phyloP scores from a whole-genome alignment of 176 grass and related monocot species.

The Bolboschoenus planiculmis region DNA sequence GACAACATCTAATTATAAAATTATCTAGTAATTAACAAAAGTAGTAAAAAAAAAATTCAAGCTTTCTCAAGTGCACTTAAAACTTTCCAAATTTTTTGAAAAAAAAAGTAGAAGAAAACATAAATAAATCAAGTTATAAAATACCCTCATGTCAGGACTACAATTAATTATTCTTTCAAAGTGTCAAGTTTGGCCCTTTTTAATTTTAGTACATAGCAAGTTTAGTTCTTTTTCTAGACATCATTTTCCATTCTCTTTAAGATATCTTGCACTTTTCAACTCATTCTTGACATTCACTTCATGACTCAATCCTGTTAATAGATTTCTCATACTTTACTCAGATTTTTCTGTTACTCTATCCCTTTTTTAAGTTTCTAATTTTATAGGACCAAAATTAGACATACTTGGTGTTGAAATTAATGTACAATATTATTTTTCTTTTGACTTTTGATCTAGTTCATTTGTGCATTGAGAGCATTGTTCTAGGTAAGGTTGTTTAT shows the following conservation, averaged over 20 bases:
- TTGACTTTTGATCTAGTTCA: neutral
- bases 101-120: neutral
- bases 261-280: neutral
- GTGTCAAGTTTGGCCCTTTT: neutral
- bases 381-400: neutral
- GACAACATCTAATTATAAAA: neutral
- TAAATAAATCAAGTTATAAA: neutral
- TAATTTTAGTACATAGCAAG: neutral
- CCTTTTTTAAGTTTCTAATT: neutral
- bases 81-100: neutral
- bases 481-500: neutral
- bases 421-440: too few relatives aligned
- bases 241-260: neutral
- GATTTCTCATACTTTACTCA: neutral
- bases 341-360: neutral
- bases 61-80: neutral
- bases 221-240: neutral
- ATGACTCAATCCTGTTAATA: neutral
- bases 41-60: neutral
- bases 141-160: neutral
- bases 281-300: constrained; percentile 1
- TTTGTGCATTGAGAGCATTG: neutral
- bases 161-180: neutral
- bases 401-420: too few relatives aligned
- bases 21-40: neutral